Evolutionary conservation across 2,329 filamentous ascomycete genomes (phyloP).

Genomic region (Fulvia fulva): DNA sequence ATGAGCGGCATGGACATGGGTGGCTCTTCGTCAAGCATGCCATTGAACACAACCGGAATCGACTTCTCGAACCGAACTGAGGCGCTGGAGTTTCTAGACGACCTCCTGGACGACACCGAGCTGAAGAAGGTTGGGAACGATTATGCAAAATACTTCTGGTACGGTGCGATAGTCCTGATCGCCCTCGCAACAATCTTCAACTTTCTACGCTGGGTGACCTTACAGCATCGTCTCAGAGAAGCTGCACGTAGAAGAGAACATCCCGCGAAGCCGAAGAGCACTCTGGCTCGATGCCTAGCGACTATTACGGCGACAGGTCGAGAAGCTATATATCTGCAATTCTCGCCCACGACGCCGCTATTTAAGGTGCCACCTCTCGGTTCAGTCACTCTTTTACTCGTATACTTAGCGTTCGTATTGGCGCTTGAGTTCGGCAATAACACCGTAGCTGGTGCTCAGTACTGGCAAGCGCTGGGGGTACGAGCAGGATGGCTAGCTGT

Average conservation of each 20-base stretch:
- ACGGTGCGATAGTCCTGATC: constrained; percentile 36
- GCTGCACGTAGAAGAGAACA: constrained; percentile 31
- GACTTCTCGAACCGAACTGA: constrained; percentile 38
- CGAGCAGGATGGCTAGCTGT: constrained; percentile 38
- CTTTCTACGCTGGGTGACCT: constrained; percentile 24
- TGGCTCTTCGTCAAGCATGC: constrained; percentile 10
- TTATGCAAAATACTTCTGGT: constrained; percentile 40
- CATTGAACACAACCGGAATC: constrained; percentile 34
- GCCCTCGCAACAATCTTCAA: constrained; percentile 33
- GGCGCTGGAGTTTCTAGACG: constrained; percentile 34
- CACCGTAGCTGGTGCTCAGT: constrained; percentile 22
- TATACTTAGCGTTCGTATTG: constrained; percentile 27
- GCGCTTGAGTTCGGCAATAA: constrained; percentile 28
- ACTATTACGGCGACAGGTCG: constrained; percentile 33
- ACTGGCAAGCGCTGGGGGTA: constrained; percentile 28
- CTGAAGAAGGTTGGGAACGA: constrained; percentile 36
- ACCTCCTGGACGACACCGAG: constrained; percentile 36
- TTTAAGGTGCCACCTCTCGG: constrained; percentile 27
- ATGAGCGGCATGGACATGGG: constrained; percentile 19
- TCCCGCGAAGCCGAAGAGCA: constrained; percentile 32
- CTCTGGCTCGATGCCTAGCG: constrained; percentile 25
- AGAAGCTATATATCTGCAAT: constrained; percentile 35
- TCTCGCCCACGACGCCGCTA: constrained; percentile 23
- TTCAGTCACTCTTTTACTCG: constrained; percentile 21
- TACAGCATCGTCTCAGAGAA: constrained; percentile 34